phyloP scores from a whole-genome alignment of 345 rosid genomes.

The Trapa incisa region DNA sequence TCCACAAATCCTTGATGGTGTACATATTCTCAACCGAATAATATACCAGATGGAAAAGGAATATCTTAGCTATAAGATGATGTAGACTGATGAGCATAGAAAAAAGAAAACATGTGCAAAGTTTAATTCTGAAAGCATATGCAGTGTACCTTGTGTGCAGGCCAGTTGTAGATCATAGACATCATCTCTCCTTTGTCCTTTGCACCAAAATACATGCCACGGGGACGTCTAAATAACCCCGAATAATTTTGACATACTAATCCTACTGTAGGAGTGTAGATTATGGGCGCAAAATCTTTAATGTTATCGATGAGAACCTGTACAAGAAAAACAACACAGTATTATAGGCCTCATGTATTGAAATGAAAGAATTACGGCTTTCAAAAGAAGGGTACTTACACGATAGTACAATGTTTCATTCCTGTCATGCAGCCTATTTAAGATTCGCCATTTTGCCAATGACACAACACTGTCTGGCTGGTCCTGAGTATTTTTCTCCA shows the following conservation, averaged over 20 bases:
- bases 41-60: background rate
- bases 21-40: background rate
- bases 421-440: constrained; percentile 93
- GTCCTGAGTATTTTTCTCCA: constrained; percentile 68
- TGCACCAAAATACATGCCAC: constrained; percentile 99
- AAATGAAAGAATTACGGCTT: constrained; percentile 7
- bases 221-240: constrained; percentile 89
- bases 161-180: constrained; percentile 99
- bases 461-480: constrained; percentile 54
- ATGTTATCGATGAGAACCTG: constrained; percentile 96
- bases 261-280: constrained; percentile 96
- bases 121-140: background rate
- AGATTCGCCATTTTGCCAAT: constrained; percentile 92
- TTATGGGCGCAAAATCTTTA: constrained; percentile 80
- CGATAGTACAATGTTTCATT: constrained; percentile 88
- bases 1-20: background rate
- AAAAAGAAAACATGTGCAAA: background rate
- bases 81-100: background rate
- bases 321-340: constrained; percentile 9
- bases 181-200: constrained; percentile 99
- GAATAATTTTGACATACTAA: constrained; percentile 96
- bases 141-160: constrained; percentile 46
- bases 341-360: background rate
- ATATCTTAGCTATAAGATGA: background rate
- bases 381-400: constrained; percentile 29